A percentile compares a stretch with the other conserved stretches of the same genome.
phyloP scores from a whole-genome alignment of 1,284 basidiomycete genomes.

The Ceratobasidium sp. region DNA sequence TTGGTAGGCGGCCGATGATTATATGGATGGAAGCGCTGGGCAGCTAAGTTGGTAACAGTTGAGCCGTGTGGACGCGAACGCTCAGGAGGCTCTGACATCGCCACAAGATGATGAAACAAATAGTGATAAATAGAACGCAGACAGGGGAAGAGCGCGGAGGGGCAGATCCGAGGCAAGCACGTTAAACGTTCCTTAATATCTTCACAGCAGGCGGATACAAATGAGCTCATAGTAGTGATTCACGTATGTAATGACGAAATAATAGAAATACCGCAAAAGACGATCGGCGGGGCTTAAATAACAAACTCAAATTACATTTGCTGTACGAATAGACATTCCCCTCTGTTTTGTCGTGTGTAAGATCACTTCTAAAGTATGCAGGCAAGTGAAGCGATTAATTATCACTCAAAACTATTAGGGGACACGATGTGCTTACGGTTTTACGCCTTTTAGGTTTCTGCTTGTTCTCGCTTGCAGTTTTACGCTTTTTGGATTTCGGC shows the following conservation, averaged over 20 bases:
- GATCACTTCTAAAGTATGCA: too few species aligned
- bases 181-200: neutral
- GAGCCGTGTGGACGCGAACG: neutral
- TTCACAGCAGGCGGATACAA: neutral
- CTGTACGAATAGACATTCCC: too few species aligned
- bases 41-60: neutral
- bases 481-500: neutral
- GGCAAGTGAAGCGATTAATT: too few species aligned
- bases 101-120: neutral
- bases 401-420: too few species aligned
- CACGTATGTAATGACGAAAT: neutral
- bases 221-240: neutral
- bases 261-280: too few species aligned
- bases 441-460: too few species aligned
- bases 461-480: too few species aligned
- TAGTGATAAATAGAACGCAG: neutral
- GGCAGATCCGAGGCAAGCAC: neutral
- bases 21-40: neutral
- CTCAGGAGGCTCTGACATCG: neutral
- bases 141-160: too few species aligned
- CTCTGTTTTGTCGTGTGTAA: too few species aligned
- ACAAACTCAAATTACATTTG: too few species aligned
- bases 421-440: too few species aligned
- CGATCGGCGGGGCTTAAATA: conserved; percentile 10
- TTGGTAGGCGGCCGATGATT: neutral